These are phyloP conservation scores for Rhododendron williamsianum DNA, from an alignment of 148 eudicot species.

Conservation along the genomic window DNA sequence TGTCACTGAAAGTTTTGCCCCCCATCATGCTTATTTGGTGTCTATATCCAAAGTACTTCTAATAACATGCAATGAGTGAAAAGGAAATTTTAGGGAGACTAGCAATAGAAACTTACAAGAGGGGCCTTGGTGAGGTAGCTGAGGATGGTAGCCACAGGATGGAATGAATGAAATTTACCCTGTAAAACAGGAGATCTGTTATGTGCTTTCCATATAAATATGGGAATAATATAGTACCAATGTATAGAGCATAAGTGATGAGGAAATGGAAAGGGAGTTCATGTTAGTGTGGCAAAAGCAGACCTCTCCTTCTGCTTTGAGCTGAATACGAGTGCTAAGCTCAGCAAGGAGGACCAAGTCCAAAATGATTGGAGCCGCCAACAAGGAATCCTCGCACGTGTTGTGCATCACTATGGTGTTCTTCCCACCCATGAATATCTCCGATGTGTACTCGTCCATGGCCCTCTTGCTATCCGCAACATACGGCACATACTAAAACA, in stretches of 20 bases:
- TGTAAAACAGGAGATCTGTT: conserved; percentile 18
- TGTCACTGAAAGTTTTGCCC: background rate
- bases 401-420: conserved; percentile 94
- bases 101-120: conserved; percentile 55
- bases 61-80: background rate
- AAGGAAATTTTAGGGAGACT: background rate
- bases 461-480: conserved; percentile 99
- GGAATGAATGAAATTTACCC: conserved; percentile 94
- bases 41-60: background rate
- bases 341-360: conserved; percentile 94
- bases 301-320: conserved; percentile 88
- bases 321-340: conserved; percentile 84
- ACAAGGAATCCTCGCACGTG: conserved; percentile 91
- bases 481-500: conserved; percentile 78
- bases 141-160: conserved; percentile 89
- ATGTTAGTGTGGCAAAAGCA: background rate
- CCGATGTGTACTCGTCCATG: conserved; percentile 98
- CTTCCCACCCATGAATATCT: conserved; percentile 93
- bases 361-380: conserved; percentile 95
- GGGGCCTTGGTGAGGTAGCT: conserved; percentile 98
- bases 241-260: no score
- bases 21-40: background rate
- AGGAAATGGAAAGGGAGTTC: background rate
- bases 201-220: background rate
- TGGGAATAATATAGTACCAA: no score